These are phyloP conservation scores for Fusarium bactridioides DNA, from an alignment of 2,329 filamentous ascomycete genomes.

Conservation along the genomic window DNA sequence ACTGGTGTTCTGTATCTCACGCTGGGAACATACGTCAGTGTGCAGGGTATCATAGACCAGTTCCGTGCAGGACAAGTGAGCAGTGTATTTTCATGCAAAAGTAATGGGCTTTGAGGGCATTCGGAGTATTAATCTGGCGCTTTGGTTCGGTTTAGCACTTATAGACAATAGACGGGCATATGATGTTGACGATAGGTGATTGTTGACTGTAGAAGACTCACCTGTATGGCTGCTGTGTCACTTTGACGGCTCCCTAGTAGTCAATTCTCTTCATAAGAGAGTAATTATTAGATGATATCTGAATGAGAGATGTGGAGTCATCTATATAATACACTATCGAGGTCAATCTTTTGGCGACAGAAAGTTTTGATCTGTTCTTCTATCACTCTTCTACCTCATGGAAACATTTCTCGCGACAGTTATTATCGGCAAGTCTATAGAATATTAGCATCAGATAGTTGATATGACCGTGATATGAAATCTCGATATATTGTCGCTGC, in stretches of 20 bases:
- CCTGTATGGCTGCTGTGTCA: background rate
- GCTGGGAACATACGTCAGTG: slow-evolving; percentile 80
- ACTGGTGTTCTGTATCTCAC: slow-evolving; percentile 81
- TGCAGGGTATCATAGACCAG: slow-evolving; percentile 78
- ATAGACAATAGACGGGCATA: background rate
- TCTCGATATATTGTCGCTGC: background rate
- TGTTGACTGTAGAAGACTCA: background rate
- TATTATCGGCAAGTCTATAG: background rate
- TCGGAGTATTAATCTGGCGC: background rate
- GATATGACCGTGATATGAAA: accelerated
- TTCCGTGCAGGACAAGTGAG: slow-evolving; percentile 72
- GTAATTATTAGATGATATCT: accelerated
- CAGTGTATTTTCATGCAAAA: slow-evolving; percentile 78
- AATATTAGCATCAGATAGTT: accelerated
- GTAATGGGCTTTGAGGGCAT: slow-evolving; percentile 64
- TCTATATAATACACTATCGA: background rate
- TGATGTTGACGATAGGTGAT: background rate
- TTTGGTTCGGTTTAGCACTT: background rate
- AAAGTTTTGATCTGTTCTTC: background rate
- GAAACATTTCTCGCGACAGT: background rate
- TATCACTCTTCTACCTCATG: background rate
- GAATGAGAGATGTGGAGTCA: background rate
- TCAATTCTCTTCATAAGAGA: background rate
- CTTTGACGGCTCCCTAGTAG: too few relatives aligned
- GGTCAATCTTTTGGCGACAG: background rate